These are phyloP conservation scores for Nakaseomyces uthaithaninus DNA, from an alignment of 1,139 yeast species.

Conservation along the genomic window DNA sequence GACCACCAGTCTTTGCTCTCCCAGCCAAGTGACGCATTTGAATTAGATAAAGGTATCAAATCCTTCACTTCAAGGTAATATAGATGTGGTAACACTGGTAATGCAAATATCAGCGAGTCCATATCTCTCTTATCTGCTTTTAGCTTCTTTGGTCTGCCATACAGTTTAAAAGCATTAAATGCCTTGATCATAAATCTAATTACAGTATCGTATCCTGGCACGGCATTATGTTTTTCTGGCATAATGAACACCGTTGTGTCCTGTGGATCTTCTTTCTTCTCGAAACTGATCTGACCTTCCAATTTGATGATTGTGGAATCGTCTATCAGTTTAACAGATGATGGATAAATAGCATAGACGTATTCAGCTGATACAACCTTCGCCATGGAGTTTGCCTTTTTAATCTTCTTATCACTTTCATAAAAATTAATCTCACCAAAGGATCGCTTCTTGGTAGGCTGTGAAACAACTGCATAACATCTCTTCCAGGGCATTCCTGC, in stretches of 20 bases:
- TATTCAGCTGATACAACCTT: constrained; percentile 61
- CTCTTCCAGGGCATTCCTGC: constrained; percentile 98
- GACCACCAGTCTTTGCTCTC: constrained; percentile 59
- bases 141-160: constrained; percentile 83
- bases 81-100: constrained; percentile 83
- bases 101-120: constrained; percentile 73
- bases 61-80: constrained; percentile 69
- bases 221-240: constrained; percentile 93
- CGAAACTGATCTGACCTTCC: constrained; percentile 71
- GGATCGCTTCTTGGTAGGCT: constrained; percentile 39
- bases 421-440: constrained; percentile 53
- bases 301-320: constrained; percentile 80
- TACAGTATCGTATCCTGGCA: constrained; percentile 89
- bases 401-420: constrained; percentile 52
- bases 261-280: constrained; percentile 51
- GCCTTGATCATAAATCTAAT: constrained; percentile 81
- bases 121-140: constrained; percentile 82
- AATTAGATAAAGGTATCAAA: constrained; percentile 38
- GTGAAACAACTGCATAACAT: constrained; percentile 89
- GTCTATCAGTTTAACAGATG: constrained; percentile 69
- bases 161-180: constrained; percentile 76
- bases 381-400: constrained; percentile 69
- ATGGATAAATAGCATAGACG: constrained; percentile 91
- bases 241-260: constrained; percentile 81
- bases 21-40: constrained; percentile 45